Base-by-base conservation (phyloP, 2,329 filamentous ascomycete genomes). In the Fusarium gaditjirri region DNA sequence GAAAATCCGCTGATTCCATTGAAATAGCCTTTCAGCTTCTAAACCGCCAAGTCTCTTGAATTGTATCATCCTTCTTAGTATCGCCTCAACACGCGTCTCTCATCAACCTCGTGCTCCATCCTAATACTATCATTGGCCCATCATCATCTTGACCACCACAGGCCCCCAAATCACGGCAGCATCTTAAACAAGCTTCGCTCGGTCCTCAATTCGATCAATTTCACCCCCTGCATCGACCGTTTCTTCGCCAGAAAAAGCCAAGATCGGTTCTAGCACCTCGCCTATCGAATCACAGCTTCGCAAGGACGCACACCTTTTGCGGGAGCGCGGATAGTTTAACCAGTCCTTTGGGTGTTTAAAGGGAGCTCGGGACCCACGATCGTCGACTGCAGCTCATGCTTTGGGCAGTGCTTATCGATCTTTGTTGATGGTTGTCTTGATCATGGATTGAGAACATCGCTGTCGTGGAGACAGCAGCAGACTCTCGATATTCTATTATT, bases 391-490 rank as follows among this genome's bases (percentile, higher is more conserved):
- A 57, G 57, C 36, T 38, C 16, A 31, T 59, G 55, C 68, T 67
- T 64, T 44, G 62, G 39, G 33, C 36, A 41, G 61, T 36, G n/a
- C 39, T 61, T 73, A 33, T 44, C 65, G 41, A 43, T 50, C 61
- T 54, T 71, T 61, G 70, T 54, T 61, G 49, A 61, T 43, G 39
- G 16, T 25, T 44, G 12, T 36, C 39, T 68, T 38, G 56, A 61
- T 39, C 59, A 75, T 75, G 74, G 68, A 75, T 50, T 76, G 65
- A 73, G 52, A 62, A 62, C 13, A 59, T n/a, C 46, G 53, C n/a
- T 58, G 72, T 72, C 68, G 71, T 76, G 65, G 55, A 43, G 44
- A 71, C 63, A 46, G 53, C 53, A 46, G 31, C 33, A 65, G 27
- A 17, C 38, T 39, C 14, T 36, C 35, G 35, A 54, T n/a, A 31